Percentiles rank a stretch among this genome's conserved stretches.
These are phyloP conservation scores for Phyllosticta citrichinensis DNA, from an alignment of 2,329 filamentous ascomycete species.

Conservation along the genomic window DNA sequence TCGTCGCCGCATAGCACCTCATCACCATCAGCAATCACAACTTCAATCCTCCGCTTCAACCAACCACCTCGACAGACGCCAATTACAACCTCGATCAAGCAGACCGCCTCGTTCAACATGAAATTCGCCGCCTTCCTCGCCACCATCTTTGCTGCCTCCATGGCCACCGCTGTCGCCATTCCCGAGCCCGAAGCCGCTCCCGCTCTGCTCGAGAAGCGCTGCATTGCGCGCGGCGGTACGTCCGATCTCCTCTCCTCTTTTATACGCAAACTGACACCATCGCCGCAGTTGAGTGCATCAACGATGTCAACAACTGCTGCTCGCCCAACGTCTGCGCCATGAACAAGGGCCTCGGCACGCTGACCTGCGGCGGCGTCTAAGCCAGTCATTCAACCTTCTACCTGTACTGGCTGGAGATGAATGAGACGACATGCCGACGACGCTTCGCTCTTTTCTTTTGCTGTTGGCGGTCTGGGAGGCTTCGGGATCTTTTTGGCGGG, in stretches of 20 bases:
- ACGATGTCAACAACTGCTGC: conserved; percentile 2
- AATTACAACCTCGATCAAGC: background rate
- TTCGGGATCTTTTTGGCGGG: too few relatives aligned
- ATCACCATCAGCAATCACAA: background rate
- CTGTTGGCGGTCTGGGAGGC: too few relatives aligned
- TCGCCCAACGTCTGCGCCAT: background rate
- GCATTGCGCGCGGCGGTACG: background rate
- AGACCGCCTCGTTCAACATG: background rate
- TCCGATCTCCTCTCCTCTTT: background rate
- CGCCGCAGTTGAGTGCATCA: background rate
- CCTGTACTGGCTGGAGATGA: too few relatives aligned
- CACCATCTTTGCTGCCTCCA: background rate
- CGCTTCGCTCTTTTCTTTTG: too few relatives aligned
- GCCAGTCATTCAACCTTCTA: too few relatives aligned
- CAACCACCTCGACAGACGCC: background rate
- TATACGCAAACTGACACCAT: background rate
- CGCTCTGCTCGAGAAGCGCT: background rate
- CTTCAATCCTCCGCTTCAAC: background rate
- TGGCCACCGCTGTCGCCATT: background rate
- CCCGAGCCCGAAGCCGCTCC: background rate
- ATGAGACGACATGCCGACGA: too few relatives aligned
- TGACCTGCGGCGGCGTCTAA: background rate
- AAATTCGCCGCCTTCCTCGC: background rate
- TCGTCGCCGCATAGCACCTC: background rate
- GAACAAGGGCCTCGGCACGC: background rate